Base-by-base conservation (phyloP, 2,329 filamentous ascomycete genomes). In the Gremmenia infestans region DNA sequence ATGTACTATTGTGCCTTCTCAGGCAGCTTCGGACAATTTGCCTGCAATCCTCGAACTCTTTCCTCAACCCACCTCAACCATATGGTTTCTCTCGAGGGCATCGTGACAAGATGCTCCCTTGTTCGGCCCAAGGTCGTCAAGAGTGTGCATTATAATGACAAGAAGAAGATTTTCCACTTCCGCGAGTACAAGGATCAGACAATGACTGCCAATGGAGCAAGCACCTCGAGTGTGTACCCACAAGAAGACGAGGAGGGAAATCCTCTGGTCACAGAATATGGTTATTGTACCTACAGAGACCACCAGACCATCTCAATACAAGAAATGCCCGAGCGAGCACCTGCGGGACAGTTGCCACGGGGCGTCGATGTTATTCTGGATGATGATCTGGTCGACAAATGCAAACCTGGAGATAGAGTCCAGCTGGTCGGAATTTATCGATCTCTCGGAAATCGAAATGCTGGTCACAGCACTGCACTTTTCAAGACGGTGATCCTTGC, bases 231-330 rank as follows among this genome's bases (percentile, higher is more conserved):
- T 67, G 91, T 97, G 9, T 97, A 97, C 70, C 93, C 93, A 5
- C 91, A 92, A 63, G 89, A 96, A 69, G 93, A 97, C 68, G 91
- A 93, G 43, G 86, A 96, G 9, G 91, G 92, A 59, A 96, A 97
- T 69, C 88, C 93, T 3, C 80, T 99, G 19, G 83, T 91, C 56
- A 99, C 94, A 3, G 94, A 99, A 70, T 99, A 97, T 71, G 94
- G 94, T 23, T 93, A 95, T 75, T 95, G 88, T 71, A 94, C 88
- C 50, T 99, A 97, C 74, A 83, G 93, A 68, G 94, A 99, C 71
- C 94, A 99, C 70, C 94, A 99, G 72, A 96, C 90, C 15, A 91
- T 99, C 58, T 97, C 93, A 0, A 97, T 99, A 63, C 94, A 99
- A 74, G 94, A 99, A 76, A 99, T 99, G 94, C 94, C 94, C 0